A percentile compares a stretch with the other conserved stretches of the same genome.
These are phyloP conservation scores for Hypoxylon trugodes DNA, from an alignment of 495 filamentous ascomycete genomes.

Conservation along the genomic window DNA sequence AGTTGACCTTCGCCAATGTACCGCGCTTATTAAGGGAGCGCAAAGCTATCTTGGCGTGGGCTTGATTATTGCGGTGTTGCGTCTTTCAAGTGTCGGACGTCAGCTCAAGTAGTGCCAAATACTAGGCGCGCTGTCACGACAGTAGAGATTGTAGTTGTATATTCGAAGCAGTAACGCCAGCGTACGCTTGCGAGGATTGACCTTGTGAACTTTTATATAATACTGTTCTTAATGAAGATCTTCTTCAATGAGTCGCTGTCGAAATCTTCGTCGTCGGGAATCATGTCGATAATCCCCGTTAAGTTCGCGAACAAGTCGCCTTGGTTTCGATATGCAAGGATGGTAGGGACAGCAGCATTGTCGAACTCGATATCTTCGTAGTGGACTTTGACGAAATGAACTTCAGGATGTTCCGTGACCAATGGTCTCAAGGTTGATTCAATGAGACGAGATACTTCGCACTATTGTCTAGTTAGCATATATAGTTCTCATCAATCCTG, in stretches of 20 bases:
- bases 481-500: not conserved
- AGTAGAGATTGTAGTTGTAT: not conserved
- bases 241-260: slow-evolving; percentile 58
- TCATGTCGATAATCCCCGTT: slow-evolving; percentile 84
- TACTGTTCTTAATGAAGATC: slow-evolving; percentile 56
- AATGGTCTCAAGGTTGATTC: slow-evolving; percentile 79
- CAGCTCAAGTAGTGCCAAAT: not conserved
- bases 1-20: not conserved
- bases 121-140: too few species aligned
- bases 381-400: slow-evolving; percentile 90
- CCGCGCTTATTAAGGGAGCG: not conserved
- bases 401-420: slow-evolving; percentile 70
- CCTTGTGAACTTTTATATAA: slow-evolving; percentile 46
- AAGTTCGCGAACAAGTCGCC: slow-evolving; percentile 92
- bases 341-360: slow-evolving; percentile 83
- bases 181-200: not conserved
- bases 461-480: slow-evolving; percentile 62
- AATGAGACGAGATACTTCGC: slow-evolving; percentile 73
- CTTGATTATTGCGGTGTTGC: not conserved
- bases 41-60: not conserved
- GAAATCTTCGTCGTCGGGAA: slow-evolving; percentile 71
- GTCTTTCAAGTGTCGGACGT: not conserved
- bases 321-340: slow-evolving; percentile 84
- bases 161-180: not conserved
- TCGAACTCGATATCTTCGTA: slow-evolving; percentile 96